Percentiles rank a stretch among this genome's conserved stretches.
phyloP scores from a whole-genome alignment of 768 basidiomycete species.

The Serendipita vermifera region DNA sequence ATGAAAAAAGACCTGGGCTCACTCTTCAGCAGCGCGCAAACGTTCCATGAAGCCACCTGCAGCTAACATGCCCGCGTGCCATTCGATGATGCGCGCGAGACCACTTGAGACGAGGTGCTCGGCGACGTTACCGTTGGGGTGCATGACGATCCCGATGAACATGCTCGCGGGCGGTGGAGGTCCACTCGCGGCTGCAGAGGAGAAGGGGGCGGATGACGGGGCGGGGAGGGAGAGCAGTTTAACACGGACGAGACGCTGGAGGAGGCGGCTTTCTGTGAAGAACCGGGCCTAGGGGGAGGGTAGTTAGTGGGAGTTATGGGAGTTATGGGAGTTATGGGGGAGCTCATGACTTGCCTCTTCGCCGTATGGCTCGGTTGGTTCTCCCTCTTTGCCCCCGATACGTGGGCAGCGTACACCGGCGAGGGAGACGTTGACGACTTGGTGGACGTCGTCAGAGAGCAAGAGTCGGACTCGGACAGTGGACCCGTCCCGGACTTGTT shows the following conservation, averaged over 20 bases:
- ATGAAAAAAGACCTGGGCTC: conserved; percentile 50
- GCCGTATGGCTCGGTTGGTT: conserved; percentile 67
- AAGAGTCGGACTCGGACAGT: conserved; percentile 79
- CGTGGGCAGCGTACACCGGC: conserved; percentile 72
- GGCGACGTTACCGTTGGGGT: conserved; percentile 90
- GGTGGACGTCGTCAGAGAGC: conserved; percentile 81
- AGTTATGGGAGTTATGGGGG: conserved; percentile 17
- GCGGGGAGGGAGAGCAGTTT: conserved; percentile 69
- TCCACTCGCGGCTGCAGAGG: conserved; percentile 40
- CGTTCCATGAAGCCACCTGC: conserved; percentile 75
- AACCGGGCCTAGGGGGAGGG: conserved; percentile 57
- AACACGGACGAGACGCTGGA: conserved; percentile 65
- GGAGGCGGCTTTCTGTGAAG: conserved; percentile 81
- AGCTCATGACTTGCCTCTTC: conserved; percentile 57
- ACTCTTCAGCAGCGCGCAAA: conserved; percentile 78
- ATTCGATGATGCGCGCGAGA: conserved; percentile 84
- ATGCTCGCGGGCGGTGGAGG: conserved; percentile 60
- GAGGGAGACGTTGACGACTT: conserved; percentile 72
- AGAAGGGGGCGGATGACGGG: conserved; percentile 69
- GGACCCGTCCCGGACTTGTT: conserved; percentile 86
- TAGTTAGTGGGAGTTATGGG: conserved; percentile 11
- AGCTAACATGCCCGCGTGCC: conserved; percentile 94
- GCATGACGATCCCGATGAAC: conserved; percentile 86
- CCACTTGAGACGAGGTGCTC: conserved; percentile 76
- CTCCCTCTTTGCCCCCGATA: conserved; percentile 55